A percentile compares a stretch with the other conserved stretches of the same genome.
Conservation (phyloP, 1,284 basidiomycete species). For the Meira miltonrushii region DNA sequence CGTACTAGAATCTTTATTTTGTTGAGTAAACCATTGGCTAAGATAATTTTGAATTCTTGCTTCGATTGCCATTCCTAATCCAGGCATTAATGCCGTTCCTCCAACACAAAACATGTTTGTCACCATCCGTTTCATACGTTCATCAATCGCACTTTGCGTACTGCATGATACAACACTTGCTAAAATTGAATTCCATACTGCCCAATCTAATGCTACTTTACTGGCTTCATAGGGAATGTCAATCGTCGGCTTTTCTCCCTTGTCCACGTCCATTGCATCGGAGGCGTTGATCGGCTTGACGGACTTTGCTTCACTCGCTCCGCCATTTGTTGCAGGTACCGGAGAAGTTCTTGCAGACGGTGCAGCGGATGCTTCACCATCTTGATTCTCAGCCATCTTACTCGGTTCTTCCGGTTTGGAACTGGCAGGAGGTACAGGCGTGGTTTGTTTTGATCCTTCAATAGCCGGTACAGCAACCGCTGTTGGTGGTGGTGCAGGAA, state of each 20-base stretch:
- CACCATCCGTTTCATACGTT: conserved; percentile 81
- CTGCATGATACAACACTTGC: conserved; percentile 53
- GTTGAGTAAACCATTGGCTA: conserved; percentile 15
- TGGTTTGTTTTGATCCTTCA: background rate
- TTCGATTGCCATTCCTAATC: conserved; percentile 49
- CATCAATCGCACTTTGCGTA: conserved; percentile 58
- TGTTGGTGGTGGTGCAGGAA: conserved; percentile 24
- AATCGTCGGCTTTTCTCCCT: conserved; percentile 52
- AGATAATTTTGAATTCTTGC: conserved; percentile 35
- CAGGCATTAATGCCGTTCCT: conserved; percentile 61
- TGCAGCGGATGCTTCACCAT: background rate
- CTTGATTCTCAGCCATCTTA: background rate
- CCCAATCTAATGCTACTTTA: conserved; percentile 86
- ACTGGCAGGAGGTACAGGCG: conserved; percentile 4
- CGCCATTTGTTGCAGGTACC: background rate
- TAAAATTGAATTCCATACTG: conserved; percentile 71
- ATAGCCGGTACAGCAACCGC: conserved; percentile 4
- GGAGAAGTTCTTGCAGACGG: background rate
- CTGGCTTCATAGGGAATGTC: conserved; percentile 78
- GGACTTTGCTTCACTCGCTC: background rate
- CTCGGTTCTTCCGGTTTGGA: background rate
- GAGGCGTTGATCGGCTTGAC: background rate
- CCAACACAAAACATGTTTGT: conserved; percentile 85
- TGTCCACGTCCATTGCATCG: background rate
- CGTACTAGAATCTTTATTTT: conserved; percentile 25